phyloP scores from a whole-genome alignment of 1,284 basidiomycete genomes.

The Ceratobasidium theobromae region DNA sequence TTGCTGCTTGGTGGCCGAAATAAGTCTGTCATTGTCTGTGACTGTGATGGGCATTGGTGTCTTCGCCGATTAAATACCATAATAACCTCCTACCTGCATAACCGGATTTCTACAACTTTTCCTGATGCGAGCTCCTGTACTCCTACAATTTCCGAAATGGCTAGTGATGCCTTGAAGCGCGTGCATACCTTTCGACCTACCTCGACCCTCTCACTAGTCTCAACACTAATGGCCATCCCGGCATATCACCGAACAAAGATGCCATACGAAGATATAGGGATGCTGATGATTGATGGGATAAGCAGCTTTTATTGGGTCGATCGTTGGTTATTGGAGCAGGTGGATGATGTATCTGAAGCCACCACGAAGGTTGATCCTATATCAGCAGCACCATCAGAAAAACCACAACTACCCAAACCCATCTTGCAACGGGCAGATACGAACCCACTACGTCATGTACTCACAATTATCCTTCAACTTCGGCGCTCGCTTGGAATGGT shows the following conservation, averaged over 20 bases:
- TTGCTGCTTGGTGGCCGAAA: constrained; percentile 56
- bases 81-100: constrained; percentile 47
- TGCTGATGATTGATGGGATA: constrained; percentile 71
- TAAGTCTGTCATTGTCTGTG: constrained; percentile 64
- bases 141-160: constrained; percentile 42
- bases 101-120: background rate
- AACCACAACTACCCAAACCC: constrained; percentile 41
- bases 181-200: constrained; percentile 67
- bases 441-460: constrained; percentile 49
- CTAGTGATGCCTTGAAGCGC: constrained; percentile 51
- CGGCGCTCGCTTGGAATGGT: constrained; percentile 55
- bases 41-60: constrained; percentile 66
- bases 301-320: constrained; percentile 77
- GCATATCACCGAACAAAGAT: constrained; percentile 54
- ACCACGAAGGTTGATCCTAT: background rate
- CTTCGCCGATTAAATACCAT: constrained; percentile 56
- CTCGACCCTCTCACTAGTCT: constrained; percentile 66
- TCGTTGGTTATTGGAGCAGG: constrained; percentile 61
- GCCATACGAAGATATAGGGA: constrained; percentile 55
- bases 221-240: constrained; percentile 61
- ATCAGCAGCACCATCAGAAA: constrained; percentile 3
- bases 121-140: background rate
- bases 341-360: background rate
- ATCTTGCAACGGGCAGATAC: constrained; percentile 28
- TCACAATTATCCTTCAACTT: constrained; percentile 54